A percentile compares a stretch with the other conserved stretches of the same genome.
These are phyloP conservation scores for Skeletonema menzelii DNA, from an alignment of 108 stramenopile genomes.

Conservation along the genomic window DNA sequence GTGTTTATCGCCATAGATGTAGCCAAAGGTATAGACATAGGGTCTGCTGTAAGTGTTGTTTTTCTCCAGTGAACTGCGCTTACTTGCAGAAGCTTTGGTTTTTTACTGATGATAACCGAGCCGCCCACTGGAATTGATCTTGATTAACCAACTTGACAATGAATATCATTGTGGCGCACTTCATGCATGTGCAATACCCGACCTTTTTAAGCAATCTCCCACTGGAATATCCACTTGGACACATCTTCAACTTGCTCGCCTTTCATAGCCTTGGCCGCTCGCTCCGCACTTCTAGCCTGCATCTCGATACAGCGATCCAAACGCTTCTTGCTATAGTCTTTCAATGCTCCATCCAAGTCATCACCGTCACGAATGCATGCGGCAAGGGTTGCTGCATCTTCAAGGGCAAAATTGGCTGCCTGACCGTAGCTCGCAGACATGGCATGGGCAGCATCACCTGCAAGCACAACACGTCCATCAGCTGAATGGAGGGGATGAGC, in stretches of 20 bases:
- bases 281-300: constrained; percentile 10
- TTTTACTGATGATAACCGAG: too few species aligned
- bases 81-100: too few species aligned
- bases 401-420: constrained; percentile 14
- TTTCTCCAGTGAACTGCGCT: too few species aligned
- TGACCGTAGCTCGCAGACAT: constrained; percentile 11
- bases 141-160: too few species aligned
- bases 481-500: not conserved
- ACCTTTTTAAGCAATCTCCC: constrained; percentile 4
- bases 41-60: too few species aligned
- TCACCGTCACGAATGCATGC: constrained; percentile 9
- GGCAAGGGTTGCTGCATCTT: constrained; percentile 13
- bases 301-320: constrained; percentile 16
- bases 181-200: too few species aligned
- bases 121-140: too few species aligned
- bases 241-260: constrained; percentile 8
- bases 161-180: too few species aligned
- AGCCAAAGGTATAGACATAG: too few species aligned
- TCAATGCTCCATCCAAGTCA: not conserved
- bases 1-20: too few species aligned
- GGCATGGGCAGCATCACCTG: constrained; percentile 5
- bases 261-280: constrained; percentile 14
- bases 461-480: constrained; percentile 17
- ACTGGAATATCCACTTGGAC: constrained; percentile 15
- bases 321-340: constrained; percentile 1